Base-by-base conservation (phyloP, 305 asterid genomes). In the Euphrasia arctica region DNA sequence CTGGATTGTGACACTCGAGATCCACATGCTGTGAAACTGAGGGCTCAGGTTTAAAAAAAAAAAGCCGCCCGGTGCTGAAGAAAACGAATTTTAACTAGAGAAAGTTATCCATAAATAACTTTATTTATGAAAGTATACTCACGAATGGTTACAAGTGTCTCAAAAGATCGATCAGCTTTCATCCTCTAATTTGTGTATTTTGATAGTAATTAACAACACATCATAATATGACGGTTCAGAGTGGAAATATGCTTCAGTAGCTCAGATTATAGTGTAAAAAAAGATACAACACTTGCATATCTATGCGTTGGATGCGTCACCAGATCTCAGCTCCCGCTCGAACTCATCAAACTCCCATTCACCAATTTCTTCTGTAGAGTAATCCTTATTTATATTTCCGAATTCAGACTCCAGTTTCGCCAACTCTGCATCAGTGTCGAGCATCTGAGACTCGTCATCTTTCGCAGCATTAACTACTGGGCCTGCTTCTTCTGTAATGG, bases 271-370 rank as follows among this genome's bases (percentile, higher is more conserved):
- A 39, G 43, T 39, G 43, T 39, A 55, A 63, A 51, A 63, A 51
- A 22, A 45, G 62, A 51, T 62, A 58, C 79, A 71, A 69, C 67
- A 71, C 49, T 50, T 49, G 31, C 67, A 56, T 2, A 55, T 47
- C 74, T 85, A 81, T 70, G 83, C 82, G 48, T 67, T 68, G 11
- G 80, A 69, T 27, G 90, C 47, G 47, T 78, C 85, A 22, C 81
- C 82, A 58, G 86, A 78, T 70, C 65, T 78, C 70, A 92, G 72
- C 80, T 84, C 98, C 75, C 61, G 84, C 77, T 92, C 98, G 29
- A 92, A 94, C 80, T 92, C 97, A 49, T 90, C 98, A 29, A 92
- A 92, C 76, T 90, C 97, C 97, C 98, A 92, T 63, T 79, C 94
- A 50, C 93, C 86, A 55, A 92, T 82, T 70, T 92, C 98, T 75